Evolutionary conservation across 2,329 filamentous ascomycete species (phyloP).

Genomic region (Penicillium sp.): DNA sequence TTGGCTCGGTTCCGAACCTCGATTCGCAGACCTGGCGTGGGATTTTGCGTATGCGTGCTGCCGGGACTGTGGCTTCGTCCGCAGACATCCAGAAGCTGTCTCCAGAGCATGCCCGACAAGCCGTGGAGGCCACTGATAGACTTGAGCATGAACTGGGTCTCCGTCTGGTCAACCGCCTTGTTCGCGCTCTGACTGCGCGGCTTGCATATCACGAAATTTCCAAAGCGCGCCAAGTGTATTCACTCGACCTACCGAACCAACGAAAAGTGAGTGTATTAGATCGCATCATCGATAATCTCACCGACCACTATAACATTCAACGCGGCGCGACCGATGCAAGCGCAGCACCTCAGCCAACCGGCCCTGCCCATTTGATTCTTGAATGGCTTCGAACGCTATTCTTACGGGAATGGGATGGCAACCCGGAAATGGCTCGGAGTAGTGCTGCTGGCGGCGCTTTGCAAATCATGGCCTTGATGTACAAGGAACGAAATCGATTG

Average conservation of each 20-base stretch:
- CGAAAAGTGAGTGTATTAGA: slow-evolving; percentile 35
- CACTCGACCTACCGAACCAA: slow-evolving; percentile 28
- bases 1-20: slow-evolving; percentile 37
- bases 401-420: slow-evolving; percentile 77
- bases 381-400: slow-evolving; percentile 63
- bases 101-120: slow-evolving; percentile 26
- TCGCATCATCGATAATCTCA: slow-evolving; percentile 36
- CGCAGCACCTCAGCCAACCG: slow-evolving; percentile 17
- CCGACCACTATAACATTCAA: slow-evolving; percentile 26
- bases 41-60: slow-evolving; percentile 44
- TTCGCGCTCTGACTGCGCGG: slow-evolving; percentile 50
- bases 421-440: slow-evolving; percentile 66
- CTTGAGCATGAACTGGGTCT: slow-evolving; percentile 54
- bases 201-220: slow-evolving; percentile 51
- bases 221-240: slow-evolving; percentile 33
- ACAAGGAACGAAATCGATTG: slow-evolving; percentile 67
- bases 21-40: slow-evolving; percentile 38
- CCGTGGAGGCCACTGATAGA: slow-evolving; percentile 42
- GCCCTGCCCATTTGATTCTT: slow-evolving; percentile 36
- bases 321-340: slow-evolving; percentile 5
- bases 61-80: slow-evolving; percentile 39
- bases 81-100: slow-evolving; percentile 37
- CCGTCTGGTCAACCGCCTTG: slow-evolving; percentile 50
- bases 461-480: slow-evolving; percentile 68
- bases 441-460: slow-evolving; percentile 75